Base-by-base conservation (phyloP, 2,329 filamentous ascomycete genomes). In the Neonectria coccinea region DNA sequence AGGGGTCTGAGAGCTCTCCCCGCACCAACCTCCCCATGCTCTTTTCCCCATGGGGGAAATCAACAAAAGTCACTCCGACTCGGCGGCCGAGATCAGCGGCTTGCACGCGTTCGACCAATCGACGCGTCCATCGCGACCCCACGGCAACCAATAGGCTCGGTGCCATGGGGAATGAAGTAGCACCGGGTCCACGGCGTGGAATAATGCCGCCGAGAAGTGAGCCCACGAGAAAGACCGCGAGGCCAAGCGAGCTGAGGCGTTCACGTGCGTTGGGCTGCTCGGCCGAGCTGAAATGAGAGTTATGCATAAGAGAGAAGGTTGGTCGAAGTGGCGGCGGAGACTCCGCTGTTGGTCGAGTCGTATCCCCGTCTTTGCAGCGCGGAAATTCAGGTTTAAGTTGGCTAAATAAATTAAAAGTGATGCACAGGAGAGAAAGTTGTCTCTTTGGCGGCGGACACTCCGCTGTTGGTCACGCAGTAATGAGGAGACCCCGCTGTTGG, bases 61-160 rank as follows among this genome's bases (percentile, higher is more conserved):
- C 66, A 68, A 55, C 4, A 39, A 44, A n/a, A 68, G 42, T 68
- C 54, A 36, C 66, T 39, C 66, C 66, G 66, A 68, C 62, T 36
- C 51, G 39, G 50, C 42, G 65, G 61, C 66, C 66, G 66, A 68
- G 41, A 56, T 47, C 57, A 47, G 54, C 53, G 22, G 29, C 12
- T 58, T 50, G 11, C 18, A n/a, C 27, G 7, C 10, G 53, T 25
- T 29, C 10, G 57, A 65, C 66, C 66, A 68, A 59, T 42, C 36
- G 48, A 67, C 60, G 20, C 18, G n/a, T 29, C 4, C 10, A 14
- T 12, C 5, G 16, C 5, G 18, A 55, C 31, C 9, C 39, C 25
- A 54, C 14, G 44, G 2, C 18, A 14, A 4, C 44, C 44, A 47
- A 47, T 47, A 7, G 20, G 42, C n/a, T 47, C 14, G 5, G 8